Evolutionary conservation across 495 filamentous ascomycete genomes (phyloP).

Genomic region (Aspergillus leporis): DNA sequence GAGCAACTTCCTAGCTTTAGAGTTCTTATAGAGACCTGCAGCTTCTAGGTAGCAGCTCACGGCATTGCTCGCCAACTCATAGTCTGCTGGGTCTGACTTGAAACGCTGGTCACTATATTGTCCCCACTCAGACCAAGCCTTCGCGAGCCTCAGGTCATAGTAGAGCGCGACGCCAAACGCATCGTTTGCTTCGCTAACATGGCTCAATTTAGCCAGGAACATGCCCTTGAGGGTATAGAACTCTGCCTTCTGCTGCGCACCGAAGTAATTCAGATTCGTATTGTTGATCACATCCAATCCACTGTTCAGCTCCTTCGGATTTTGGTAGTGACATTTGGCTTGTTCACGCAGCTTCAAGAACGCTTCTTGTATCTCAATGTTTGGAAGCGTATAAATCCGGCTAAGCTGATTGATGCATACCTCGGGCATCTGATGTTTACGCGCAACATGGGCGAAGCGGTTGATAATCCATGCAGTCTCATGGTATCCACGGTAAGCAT

Average conservation of each 20-base stretch:
- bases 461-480: conserved; percentile 99
- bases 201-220: conserved; percentile 92
- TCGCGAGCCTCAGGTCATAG: conserved; percentile 91
- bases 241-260: conserved; percentile 91
- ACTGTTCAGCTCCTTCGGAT: conserved; percentile 82
- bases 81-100: conserved; percentile 79
- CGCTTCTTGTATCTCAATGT: conserved; percentile 99
- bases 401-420: conserved; percentile 96
- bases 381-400: conserved; percentile 96
- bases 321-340: conserved; percentile 98
- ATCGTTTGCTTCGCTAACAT: conserved; percentile 86
- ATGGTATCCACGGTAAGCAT: conserved; percentile 95
- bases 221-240: conserved; percentile 99
- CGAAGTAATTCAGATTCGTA: conserved; percentile 98
- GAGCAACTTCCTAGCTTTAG: conserved; percentile 94
- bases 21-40: conserved; percentile 91
- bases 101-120: conserved; percentile 95
- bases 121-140: conserved; percentile 99
- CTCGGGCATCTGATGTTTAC: conserved; percentile 94
- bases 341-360: conserved; percentile 97
- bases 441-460: conserved; percentile 93
- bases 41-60: conserved; percentile 96
- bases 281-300: conserved; percentile 99
- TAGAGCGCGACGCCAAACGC: conserved; percentile 93
- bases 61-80: conserved; percentile 81